Conservation (phyloP, 495 filamentous ascomycete genomes). For the Tuber umbilicatum region DNA sequence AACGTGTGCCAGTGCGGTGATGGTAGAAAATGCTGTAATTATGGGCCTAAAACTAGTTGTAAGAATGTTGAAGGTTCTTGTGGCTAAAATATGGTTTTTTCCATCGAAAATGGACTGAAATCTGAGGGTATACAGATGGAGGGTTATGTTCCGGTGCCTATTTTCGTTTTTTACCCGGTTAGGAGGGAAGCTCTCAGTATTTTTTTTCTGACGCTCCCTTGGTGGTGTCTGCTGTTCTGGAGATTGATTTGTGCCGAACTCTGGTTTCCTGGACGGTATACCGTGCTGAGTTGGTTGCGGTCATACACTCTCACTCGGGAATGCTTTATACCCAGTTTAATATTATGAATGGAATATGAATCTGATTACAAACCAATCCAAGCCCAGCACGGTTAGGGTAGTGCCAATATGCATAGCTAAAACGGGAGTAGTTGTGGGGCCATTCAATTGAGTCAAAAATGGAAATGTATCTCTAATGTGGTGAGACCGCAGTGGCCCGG, state of each 20-base stretch:
- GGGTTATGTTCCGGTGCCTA: not conserved
- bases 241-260: not conserved
- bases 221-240: no score
- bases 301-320: not conserved
- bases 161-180: not conserved
- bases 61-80: not conserved
- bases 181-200: accelerated
- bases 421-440: not conserved
- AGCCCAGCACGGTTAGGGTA: not conserved
- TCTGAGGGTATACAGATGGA: not conserved
- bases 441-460: no score
- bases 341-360: no score
- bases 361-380: not conserved
- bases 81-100: not conserved
- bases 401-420: not conserved
- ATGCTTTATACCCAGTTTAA: not conserved
- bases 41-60: not conserved
- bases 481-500: no score
- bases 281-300: not conserved
- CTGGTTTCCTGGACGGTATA: not conserved
- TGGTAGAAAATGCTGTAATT: not conserved
- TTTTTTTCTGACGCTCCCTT: not conserved
- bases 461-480: no score
- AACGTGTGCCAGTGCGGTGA: not conserved
- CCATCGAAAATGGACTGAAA: not conserved